Evolutionary conservation across 352 stramenopile species (phyloP), one percentile per base, ranked within the genome.

Genomic region (Phytophthora rubi): DNA sequence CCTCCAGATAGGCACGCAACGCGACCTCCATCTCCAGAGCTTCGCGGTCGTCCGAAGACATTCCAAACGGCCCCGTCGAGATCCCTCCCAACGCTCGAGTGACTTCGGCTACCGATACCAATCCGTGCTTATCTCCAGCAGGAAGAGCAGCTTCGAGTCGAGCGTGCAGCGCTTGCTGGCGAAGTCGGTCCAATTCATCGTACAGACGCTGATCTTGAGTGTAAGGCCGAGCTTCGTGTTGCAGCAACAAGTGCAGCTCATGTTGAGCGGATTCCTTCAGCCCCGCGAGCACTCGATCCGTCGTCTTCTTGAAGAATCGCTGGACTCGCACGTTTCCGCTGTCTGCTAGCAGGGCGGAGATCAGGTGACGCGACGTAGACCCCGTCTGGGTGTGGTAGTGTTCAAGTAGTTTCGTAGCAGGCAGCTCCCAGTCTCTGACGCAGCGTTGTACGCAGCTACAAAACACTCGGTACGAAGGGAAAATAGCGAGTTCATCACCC

Each of bases 21-120:
- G 77, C 74, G 23, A 79, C 57, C 44, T 82, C 62, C 59, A 85
- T 79, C 44, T 85, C 77, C 23, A 79, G 47, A 13, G 59, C 71
- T 49, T 85, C 65, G 12, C 74, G 74, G 30, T 85, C 75, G 15
- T 79, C 72, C 7, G 63, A 74, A 6, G 65, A 60, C 30, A 68
- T 30, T 12, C 54, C 49, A 51, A 70, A 66, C 58, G 55, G 53
- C 7, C 60, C 60, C 45, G 56, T 48, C 0, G 47, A 68, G 39
- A 67, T 54, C 6, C 28, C 60, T 58, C 35, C 56, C 12, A 77
- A 15, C n/a, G 35, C 52, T 49, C 55, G 33, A 35, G 69, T 51
- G 6, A 83, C 53, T 3, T 68, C 49, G 10, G 18, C n/a, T 5
- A 76, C 10, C 13, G 54, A 65, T 44, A 77, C 59, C 42, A 68